A percentile compares a stretch with the other conserved stretches of the same genome.
Conservation (phyloP, 352 stramenopile genomes). For the Globisporangium echinulatum region DNA sequence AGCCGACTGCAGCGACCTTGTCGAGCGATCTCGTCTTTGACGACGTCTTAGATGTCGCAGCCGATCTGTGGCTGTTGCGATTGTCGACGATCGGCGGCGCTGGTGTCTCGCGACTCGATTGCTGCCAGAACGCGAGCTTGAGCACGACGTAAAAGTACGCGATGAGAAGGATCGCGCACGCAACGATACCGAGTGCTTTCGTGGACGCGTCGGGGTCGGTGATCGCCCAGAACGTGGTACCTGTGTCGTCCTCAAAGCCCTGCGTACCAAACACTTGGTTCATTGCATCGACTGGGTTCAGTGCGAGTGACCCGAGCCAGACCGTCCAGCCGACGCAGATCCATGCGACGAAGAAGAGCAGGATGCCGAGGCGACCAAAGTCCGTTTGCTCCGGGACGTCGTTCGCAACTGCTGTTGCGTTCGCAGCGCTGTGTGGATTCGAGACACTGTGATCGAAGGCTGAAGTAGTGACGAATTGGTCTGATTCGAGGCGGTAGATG, state of each 20-base stretch:
- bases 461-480: too few relatives aligned
- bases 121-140: slow-evolving; percentile 11
- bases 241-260: slow-evolving; percentile 2
- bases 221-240: slow-evolving; percentile 8
- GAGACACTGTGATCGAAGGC: too few relatives aligned
- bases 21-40: not conserved
- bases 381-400: slow-evolving; percentile 3
- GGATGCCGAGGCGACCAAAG: slow-evolving; percentile 11
- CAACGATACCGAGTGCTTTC: slow-evolving; percentile 5
- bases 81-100: not conserved
- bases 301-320: slow-evolving; percentile 8
- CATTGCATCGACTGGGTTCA: slow-evolving; percentile 2
- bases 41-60: too few relatives aligned
- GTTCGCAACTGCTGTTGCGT: too few relatives aligned
- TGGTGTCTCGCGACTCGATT: slow-evolving; percentile 6
- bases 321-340: slow-evolving; percentile 13
- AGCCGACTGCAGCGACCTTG: not conserved
- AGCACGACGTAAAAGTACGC: slow-evolving; percentile 9
- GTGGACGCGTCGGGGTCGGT: not conserved
- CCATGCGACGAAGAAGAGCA: slow-evolving; percentile 6
- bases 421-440: too few relatives aligned
- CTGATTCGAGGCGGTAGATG: too few relatives aligned
- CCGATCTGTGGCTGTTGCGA: not conserved
- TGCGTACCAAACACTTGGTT: slow-evolving; percentile 7
- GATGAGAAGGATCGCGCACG: slow-evolving; percentile 1